A percentile compares a stretch with the other conserved stretches of the same genome.
Evolutionary conservation across 75 land plant genomes (phyloP).

Genomic region (Selaginella tamariscina): DNA sequence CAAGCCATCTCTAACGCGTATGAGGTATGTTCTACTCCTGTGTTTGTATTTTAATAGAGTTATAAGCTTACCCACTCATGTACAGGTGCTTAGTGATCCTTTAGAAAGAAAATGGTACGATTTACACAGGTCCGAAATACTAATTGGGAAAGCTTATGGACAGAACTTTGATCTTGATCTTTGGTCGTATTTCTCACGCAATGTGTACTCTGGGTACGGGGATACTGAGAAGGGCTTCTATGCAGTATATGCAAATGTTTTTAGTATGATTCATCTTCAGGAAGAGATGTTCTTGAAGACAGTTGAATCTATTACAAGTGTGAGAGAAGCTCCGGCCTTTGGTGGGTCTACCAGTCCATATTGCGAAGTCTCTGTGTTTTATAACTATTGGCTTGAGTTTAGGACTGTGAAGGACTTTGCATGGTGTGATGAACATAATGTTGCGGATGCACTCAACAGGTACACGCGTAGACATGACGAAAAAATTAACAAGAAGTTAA

Average conservation of each 20-base stretch:
- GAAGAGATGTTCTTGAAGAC: constrained; percentile 44
- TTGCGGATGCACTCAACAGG: constrained; percentile 41
- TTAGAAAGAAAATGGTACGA: constrained; percentile 86
- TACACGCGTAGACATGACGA: constrained; percentile 67
- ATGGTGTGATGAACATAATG: constrained; percentile 74
- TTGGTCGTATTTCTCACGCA: constrained; percentile 60
- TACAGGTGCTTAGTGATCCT: constrained; percentile 77
- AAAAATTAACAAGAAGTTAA: constrained; percentile 84
- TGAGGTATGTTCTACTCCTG: too few species aligned
- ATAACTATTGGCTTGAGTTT: constrained; percentile 75
- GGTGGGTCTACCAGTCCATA: constrained; percentile 54
- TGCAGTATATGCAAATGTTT: constrained; percentile 65
- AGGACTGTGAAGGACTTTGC: constrained; percentile 61
- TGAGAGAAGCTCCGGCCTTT: constrained; percentile 47
- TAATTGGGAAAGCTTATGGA: constrained; percentile 28
- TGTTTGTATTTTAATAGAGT: too few species aligned
- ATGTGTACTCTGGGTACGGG: constrained; percentile 58
- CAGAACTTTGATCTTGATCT: constrained; percentile 36
- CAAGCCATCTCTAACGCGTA: constrained; percentile 77
- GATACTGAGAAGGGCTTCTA: constrained; percentile 62
- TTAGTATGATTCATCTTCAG: constrained; percentile 41
- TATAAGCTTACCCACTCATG: too few species aligned
- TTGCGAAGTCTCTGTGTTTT: constrained; percentile 55
- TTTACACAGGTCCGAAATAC: constrained; percentile 80
- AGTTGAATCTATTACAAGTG: neutral